A percentile compares a stretch with the other conserved stretches of the same genome.
phyloP scores from a whole-genome alignment of 1,284 basidiomycete genomes.

The Farysia itapuensis region DNA sequence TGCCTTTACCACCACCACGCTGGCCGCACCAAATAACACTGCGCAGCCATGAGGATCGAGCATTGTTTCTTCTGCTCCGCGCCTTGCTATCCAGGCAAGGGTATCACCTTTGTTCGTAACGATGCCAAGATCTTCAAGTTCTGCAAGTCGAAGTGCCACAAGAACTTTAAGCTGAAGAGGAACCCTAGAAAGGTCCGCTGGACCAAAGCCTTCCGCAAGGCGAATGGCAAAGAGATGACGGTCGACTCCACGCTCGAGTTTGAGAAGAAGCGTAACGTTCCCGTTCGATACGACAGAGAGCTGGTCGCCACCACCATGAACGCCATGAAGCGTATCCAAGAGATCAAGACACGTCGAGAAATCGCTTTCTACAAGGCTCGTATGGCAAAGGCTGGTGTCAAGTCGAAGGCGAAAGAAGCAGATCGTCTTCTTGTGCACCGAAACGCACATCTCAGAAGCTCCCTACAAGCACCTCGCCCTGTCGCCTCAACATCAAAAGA shows the following conservation, averaged over 20 bases:
- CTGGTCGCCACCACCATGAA: constrained; percentile 90
- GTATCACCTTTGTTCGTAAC: constrained; percentile 59
- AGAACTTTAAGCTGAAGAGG: constrained; percentile 85
- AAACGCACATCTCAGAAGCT: constrained; percentile 49
- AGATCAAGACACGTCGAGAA: constrained; percentile 89
- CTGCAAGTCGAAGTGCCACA: constrained; percentile 60
- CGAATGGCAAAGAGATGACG: constrained; percentile 99
- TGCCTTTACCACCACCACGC: too few relatives aligned
- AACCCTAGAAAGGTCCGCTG: constrained; percentile 98
- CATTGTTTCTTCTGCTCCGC: constrained; percentile 73
- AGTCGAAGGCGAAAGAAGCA: constrained; percentile 44
- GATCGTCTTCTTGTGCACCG: constrained; percentile 54
- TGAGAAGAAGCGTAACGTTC: constrained; percentile 97
- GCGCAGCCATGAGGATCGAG: constrained; percentile 58
- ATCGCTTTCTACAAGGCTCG: constrained; percentile 75
- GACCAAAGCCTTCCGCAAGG: constrained; percentile 99
- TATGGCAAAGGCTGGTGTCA: constrained; percentile 53
- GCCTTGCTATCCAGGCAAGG: constrained; percentile 89
- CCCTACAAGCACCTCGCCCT: constrained; percentile 30
- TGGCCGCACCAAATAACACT: too few relatives aligned
- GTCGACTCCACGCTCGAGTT: constrained; percentile 99
- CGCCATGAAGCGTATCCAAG: constrained; percentile 92
- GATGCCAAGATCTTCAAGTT: constrained; percentile 57
- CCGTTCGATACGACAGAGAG: constrained; percentile 95
- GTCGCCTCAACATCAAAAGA: constrained; percentile 24